Evolutionary conservation across 2,329 filamentous ascomycete species (phyloP).

Genomic region (Ambrosiella beaveri): DNA sequence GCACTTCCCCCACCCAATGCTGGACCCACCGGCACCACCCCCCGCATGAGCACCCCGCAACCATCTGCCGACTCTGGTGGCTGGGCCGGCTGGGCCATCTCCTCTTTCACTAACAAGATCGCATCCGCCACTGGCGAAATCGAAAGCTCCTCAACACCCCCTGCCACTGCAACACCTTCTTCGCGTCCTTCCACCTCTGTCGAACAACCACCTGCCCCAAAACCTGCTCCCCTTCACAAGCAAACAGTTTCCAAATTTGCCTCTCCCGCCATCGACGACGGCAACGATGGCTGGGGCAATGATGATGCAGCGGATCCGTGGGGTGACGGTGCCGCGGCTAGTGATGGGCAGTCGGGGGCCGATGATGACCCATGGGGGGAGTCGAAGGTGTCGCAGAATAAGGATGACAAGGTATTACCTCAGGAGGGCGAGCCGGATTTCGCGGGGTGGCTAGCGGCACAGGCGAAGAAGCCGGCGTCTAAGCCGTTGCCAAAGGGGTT

Average conservation of each 20-base stretch:
- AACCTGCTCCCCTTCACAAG: constrained; percentile 36
- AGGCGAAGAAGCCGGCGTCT: constrained; percentile 46
- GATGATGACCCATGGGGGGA: constrained; percentile 24
- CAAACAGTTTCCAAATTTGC: constrained; percentile 29
- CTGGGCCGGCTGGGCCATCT: constrained; percentile 97
- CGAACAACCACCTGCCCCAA: neutral
- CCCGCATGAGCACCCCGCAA: constrained; percentile 67
- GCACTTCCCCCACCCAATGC: constrained; percentile 49
- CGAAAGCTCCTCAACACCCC: constrained; percentile 27
- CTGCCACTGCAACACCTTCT: neutral
- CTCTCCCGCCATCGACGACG: constrained; percentile 27
- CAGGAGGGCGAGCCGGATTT: constrained; percentile 82
- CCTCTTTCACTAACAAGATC: constrained; percentile 92
- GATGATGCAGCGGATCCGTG: constrained; percentile 55
- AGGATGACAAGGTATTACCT: constrained; percentile 12
- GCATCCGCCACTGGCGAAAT: constrained; percentile 76
- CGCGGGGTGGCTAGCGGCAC: constrained; percentile 82
- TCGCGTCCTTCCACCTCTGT: too few species aligned
- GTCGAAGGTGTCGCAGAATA: constrained; percentile 16
- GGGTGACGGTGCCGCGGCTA: constrained; percentile 44
- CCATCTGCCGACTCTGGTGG: constrained; percentile 18
- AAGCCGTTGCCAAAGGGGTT: constrained; percentile 75
- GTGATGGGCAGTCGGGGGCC: constrained; percentile 18
- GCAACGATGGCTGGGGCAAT: constrained; percentile 23
- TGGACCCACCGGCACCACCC: constrained; percentile 33